phyloP scores from a whole-genome alignment of 163 green algal genomes.

The Trebouxia gelatinosa region DNA sequence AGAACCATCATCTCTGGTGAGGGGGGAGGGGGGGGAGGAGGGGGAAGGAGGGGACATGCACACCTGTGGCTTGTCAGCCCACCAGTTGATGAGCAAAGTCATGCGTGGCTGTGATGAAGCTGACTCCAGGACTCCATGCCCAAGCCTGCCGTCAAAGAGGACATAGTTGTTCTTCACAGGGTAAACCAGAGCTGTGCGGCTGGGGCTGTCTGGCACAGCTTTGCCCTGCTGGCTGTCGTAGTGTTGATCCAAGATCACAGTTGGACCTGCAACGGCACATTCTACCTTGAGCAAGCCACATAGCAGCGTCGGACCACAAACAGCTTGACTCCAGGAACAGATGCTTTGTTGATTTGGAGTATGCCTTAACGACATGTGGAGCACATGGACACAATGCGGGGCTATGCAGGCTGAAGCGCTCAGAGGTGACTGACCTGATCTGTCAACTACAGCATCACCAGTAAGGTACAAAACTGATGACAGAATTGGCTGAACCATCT shows the following conservation, averaged over 20 bases:
- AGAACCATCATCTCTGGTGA: too few species aligned
- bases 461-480: slow-evolving; percentile 64
- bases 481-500: slow-evolving; percentile 53
- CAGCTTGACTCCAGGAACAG: background rate
- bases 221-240: slow-evolving; percentile 37
- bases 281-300: background rate
- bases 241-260: slow-evolving; percentile 63
- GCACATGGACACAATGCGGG: background rate
- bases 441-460: slow-evolving; percentile 10
- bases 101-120: slow-evolving; percentile 27
- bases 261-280: slow-evolving; percentile 44
- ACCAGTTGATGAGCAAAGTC: slow-evolving; percentile 70
- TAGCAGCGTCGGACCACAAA: background rate
- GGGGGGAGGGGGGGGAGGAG: too few species aligned
- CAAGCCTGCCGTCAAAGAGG: slow-evolving; percentile 65
- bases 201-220: slow-evolving; percentile 41
- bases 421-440: slow-evolving; percentile 1
- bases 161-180: slow-evolving; percentile 45
- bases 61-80: slow-evolving; percentile 51
- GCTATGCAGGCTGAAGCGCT: background rate
- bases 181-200: slow-evolving; percentile 46
- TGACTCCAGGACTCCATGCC: slow-evolving; percentile 66
- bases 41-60: too few species aligned
- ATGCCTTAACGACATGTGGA: background rate
- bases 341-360: background rate